phyloP scores from a whole-genome alignment of 805 yeast species.

The Candida sanyiensis region DNA sequence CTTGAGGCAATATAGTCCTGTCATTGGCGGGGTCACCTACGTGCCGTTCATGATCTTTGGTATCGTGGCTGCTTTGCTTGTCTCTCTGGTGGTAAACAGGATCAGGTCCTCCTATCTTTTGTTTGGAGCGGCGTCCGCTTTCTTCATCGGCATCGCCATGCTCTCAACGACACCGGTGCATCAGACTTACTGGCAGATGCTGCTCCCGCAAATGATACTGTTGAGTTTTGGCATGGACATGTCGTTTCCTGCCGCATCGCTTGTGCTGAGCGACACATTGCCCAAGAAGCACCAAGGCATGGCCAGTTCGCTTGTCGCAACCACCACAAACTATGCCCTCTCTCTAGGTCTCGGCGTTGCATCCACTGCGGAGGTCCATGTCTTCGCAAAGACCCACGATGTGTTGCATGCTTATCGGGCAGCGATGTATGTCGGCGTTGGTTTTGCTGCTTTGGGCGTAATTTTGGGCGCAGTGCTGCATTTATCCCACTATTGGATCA shows the following conservation, averaged over 20 bases:
- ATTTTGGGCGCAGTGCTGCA: constrained; percentile 16
- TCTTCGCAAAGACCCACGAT: constrained; percentile 24
- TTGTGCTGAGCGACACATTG: constrained; percentile 51
- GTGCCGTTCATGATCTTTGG: constrained; percentile 49
- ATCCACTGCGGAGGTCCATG: constrained; percentile 53
- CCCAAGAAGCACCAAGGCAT: constrained; percentile 68
- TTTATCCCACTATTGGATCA: background rate
- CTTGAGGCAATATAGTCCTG: constrained; percentile 42
- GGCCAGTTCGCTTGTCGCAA: constrained; percentile 69
- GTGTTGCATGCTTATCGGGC: constrained; percentile 44
- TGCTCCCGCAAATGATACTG: constrained; percentile 50
- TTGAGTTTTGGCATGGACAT: constrained; percentile 73
- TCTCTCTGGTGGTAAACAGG: constrained; percentile 42
- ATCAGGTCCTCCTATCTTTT: constrained; percentile 47
- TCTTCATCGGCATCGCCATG: constrained; percentile 48
- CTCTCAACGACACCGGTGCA: constrained; percentile 50
- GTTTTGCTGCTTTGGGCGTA: constrained; percentile 49
- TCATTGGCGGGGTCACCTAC: constrained; percentile 42
- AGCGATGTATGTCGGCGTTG: constrained; percentile 57
- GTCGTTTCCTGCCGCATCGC: constrained; percentile 70
- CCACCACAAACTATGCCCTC: constrained; percentile 67
- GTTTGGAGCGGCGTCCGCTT: constrained; percentile 45
- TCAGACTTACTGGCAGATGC: constrained; percentile 54
- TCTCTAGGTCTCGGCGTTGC: constrained; percentile 68
- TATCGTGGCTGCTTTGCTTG: constrained; percentile 45